These are phyloP conservation scores for Ganoderma multipileum DNA, from an alignment of 1,284 basidiomycete genomes.

Conservation along the genomic window DNA sequence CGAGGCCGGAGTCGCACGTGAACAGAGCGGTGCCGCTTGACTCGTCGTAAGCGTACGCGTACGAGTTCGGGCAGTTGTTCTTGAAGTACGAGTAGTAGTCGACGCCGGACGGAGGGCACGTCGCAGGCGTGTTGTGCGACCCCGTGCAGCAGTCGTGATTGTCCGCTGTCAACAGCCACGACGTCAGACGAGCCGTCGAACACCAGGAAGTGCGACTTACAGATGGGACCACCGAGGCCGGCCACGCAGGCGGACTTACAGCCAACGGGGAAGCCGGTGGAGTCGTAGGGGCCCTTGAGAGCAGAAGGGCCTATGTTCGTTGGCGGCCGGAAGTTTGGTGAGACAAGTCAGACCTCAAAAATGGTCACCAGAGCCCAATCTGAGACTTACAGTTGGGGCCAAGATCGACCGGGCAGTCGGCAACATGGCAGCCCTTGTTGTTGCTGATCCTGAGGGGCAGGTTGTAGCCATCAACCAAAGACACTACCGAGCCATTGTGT, in stretches of 20 bases:
- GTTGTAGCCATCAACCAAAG: slow-evolving; percentile 50
- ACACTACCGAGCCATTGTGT: slow-evolving; percentile 10
- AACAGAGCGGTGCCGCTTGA: slow-evolving; percentile 52
- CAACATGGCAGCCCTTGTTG: slow-evolving; percentile 48
- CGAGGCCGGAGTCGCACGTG: slow-evolving; percentile 45
- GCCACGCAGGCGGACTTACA: slow-evolving; percentile 53
- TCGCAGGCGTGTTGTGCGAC: slow-evolving; percentile 45
- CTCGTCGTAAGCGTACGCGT: slow-evolving; percentile 61
- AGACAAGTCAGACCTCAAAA: not conserved
- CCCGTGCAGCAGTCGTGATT: slow-evolving; percentile 55
- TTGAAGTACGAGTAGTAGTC: slow-evolving; percentile 57
- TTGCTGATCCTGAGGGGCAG: slow-evolving; percentile 49
- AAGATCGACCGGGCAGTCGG: slow-evolving; percentile 52
- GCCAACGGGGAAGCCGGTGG: slow-evolving; percentile 49
- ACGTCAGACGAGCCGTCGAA: not conserved
- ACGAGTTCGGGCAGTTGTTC: slow-evolving; percentile 52
- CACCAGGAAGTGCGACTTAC: slow-evolving; percentile 35
- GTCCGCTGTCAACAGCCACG: slow-evolving; percentile 37
- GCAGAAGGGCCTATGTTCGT: slow-evolving; percentile 42
- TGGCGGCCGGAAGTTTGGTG: not conserved
- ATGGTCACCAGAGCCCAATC: not conserved
- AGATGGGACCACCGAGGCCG: slow-evolving; percentile 42
- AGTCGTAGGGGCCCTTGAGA: slow-evolving; percentile 47
- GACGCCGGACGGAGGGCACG: slow-evolving; percentile 52
- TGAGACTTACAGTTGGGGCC: slow-evolving; percentile 42